These are phyloP conservation scores for Pueraria montana DNA, from an alignment of 306 rosid species.

Conservation along the genomic window DNA sequence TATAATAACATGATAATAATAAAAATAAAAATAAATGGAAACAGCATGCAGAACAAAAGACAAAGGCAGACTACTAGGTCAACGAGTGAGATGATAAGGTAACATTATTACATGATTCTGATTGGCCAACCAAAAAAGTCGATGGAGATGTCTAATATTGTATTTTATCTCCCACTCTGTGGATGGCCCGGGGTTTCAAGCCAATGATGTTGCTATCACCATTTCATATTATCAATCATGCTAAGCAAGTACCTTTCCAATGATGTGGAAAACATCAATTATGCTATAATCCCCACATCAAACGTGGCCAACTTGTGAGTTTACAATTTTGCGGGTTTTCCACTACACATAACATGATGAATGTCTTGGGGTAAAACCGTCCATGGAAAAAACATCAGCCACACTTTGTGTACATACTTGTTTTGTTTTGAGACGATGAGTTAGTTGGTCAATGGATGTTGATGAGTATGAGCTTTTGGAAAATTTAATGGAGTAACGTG, in stretches of 20 bases:
- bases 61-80: not conserved
- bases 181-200: conserved; percentile 45
- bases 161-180: conserved; percentile 20
- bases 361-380: conserved; percentile 21
- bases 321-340: not conserved
- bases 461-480: conserved; percentile 20
- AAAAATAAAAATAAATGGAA: no score
- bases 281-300: not conserved
- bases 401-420: not conserved
- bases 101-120: conserved; percentile 42
- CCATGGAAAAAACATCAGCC: not conserved
- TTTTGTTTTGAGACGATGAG: conserved; percentile 28
- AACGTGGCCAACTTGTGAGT: not conserved
- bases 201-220: conserved; percentile 45
- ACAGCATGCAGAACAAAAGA: not conserved
- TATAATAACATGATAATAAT: no score
- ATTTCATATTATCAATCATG: conserved; percentile 32
- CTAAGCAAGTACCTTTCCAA: conserved; percentile 31
- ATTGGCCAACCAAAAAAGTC: conserved; percentile 45
- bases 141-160: conserved; percentile 34
- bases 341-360: not conserved
- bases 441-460: conserved; percentile 6
- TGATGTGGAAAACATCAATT: conserved; percentile 43
- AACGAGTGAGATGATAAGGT: conserved; percentile 48
- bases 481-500: conserved; percentile 13